Conservation (phyloP, 495 filamentous ascomycete genomes). For the Lentithecium fluviatile region DNA sequence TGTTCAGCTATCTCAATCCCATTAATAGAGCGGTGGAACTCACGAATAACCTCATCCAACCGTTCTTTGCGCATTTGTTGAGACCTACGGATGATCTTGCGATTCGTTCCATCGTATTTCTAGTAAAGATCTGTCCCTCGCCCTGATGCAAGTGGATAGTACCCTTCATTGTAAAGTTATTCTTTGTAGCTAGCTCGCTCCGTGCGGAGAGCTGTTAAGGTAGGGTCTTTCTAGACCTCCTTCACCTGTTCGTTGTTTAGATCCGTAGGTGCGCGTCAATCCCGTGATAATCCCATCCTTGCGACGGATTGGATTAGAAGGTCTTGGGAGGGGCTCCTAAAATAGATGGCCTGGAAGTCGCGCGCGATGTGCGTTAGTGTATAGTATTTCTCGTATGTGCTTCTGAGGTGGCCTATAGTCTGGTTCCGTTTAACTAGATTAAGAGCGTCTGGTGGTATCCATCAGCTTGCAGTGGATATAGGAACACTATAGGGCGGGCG, state of each 20-base stretch:
- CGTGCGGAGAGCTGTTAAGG: slow-evolving; percentile 9
- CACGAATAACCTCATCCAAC: slow-evolving; percentile 21
- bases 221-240: slow-evolving; percentile 19
- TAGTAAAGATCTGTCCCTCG: slow-evolving; percentile 20
- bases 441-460: slow-evolving; percentile 11
- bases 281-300: slow-evolving; percentile 18
- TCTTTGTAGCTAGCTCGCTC: slow-evolving; percentile 14
- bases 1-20: slow-evolving; percentile 26
- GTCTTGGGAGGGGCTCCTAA: slow-evolving; percentile 22
- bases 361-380: slow-evolving; percentile 18
- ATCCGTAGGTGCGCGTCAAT: slow-evolving; percentile 17
- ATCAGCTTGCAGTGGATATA: slow-evolving; percentile 1
- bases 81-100: slow-evolving; percentile 20
- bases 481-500: slow-evolving; percentile 1
- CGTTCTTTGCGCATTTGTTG: slow-evolving; percentile 7
- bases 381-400: slow-evolving; percentile 26
- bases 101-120: slow-evolving; percentile 12
- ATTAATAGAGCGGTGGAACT: slow-evolving; percentile 24
- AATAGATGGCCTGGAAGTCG: slow-evolving; percentile 28
- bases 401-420: slow-evolving; percentile 21
- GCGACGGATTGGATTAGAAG: slow-evolving; percentile 20
- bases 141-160: slow-evolving; percentile 11
- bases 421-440: slow-evolving; percentile 13
- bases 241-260: slow-evolving; percentile 14
- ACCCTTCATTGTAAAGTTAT: slow-evolving; percentile 16